These are phyloP conservation scores for Acrocalymma vagum DNA, from an alignment of 2,329 filamentous ascomycete genomes.

Conservation along the genomic window DNA sequence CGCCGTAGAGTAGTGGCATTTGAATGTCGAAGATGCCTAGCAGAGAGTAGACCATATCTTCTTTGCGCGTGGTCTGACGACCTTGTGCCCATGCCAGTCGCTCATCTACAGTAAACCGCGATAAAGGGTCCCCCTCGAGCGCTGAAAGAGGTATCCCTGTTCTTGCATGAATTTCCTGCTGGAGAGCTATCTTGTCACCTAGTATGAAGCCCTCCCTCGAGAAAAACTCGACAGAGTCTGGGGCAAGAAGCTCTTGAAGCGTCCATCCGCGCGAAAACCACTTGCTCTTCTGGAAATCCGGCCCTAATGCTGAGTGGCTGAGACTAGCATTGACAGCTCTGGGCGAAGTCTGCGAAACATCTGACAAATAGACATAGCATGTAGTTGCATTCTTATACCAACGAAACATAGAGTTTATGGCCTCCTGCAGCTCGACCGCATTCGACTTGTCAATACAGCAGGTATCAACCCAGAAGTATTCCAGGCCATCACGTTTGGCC, in stretches of 20 bases:
- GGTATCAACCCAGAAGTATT: slow-evolving; percentile 1
- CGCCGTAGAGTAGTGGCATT: too few relatives aligned
- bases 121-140: neutral
- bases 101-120: slow-evolving; percentile 2
- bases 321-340: too few relatives aligned
- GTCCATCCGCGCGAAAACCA: neutral
- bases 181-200: neutral
- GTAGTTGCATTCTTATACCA: slow-evolving; percentile 1
- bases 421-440: neutral
- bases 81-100: neutral
- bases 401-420: slow-evolving; percentile 1
- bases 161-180: slow-evolving; percentile 8
- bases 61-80: slow-evolving; percentile 5
- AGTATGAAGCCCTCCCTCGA: slow-evolving; percentile 1
- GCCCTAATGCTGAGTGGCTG: too few relatives aligned
- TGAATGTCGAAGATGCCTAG: slow-evolving; percentile 4
- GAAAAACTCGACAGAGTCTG: neutral
- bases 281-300: too few relatives aligned
- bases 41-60: slow-evolving; percentile 6
- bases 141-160: slow-evolving; percentile 4
- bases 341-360: too few relatives aligned
- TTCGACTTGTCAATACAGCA: too few relatives aligned
- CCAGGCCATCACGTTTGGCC: neutral
- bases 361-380: neutral
- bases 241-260: neutral